Percentiles rank a stretch among this genome's conserved stretches.
Conservation (phyloP, 1,139 yeast species). For the Kodamaea anthophila region DNA sequence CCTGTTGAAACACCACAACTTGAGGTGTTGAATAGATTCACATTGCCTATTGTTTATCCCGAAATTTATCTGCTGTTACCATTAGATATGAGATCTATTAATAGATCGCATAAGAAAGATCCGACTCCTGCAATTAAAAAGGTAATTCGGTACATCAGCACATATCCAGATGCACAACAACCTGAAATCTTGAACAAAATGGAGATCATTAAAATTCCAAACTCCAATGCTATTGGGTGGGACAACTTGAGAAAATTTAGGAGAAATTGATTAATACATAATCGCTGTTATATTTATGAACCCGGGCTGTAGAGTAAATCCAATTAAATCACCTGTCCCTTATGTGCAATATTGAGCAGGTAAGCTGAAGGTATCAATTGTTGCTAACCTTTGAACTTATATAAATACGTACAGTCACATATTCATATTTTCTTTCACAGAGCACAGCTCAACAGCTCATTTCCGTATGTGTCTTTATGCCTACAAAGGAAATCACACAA, state of each 20-base stretch:
- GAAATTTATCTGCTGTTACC: conserved; percentile 33
- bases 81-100: conserved; percentile 24
- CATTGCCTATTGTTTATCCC: conserved; percentile 27
- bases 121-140: conserved; percentile 25
- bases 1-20: conserved; percentile 18
- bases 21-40: conserved; percentile 22
- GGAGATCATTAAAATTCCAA: conserved; percentile 40
- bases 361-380: too few relatives aligned
- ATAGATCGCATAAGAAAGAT: conserved; percentile 10
- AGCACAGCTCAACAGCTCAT: too few relatives aligned
- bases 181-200: conserved; percentile 33
- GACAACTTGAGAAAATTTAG: conserved; percentile 37
- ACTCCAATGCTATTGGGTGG: conserved; percentile 43
- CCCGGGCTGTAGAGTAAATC: conserved; percentile 1
- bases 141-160: conserved; percentile 30
- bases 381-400: too few relatives aligned
- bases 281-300: conserved; percentile 2
- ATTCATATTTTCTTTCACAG: too few relatives aligned
- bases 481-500: too few relatives aligned
- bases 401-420: too few relatives aligned
- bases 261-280: conserved; percentile 6
- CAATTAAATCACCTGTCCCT: not conserved
- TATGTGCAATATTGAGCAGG: too few relatives aligned
- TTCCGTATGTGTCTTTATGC: too few relatives aligned
- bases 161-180: conserved; percentile 27